phyloP scores from a whole-genome alignment of 257 asterid genomes.

The Asclepias syriaca region DNA sequence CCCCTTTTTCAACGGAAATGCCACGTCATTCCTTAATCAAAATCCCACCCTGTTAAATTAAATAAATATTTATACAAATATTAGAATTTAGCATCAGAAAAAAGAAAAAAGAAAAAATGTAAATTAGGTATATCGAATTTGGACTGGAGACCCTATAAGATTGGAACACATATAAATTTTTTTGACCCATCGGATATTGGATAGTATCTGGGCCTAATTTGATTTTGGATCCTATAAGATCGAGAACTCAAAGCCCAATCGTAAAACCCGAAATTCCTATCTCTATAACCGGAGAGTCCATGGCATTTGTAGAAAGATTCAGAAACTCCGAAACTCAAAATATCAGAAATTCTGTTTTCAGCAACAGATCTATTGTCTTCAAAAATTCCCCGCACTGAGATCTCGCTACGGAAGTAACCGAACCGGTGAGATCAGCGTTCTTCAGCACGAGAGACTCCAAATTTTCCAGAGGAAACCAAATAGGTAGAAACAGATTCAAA shows the following conservation, averaged over 20 bases:
- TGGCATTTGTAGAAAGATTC: conserved; percentile 60
- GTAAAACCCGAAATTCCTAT: conserved; percentile 16
- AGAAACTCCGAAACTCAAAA: conserved; percentile 43
- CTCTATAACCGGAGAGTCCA: conserved; percentile 43
- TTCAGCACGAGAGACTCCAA: conserved; percentile 63
- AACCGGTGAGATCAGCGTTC: conserved; percentile 53
- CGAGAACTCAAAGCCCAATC: conserved; percentile 42
- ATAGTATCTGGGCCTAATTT: no score
- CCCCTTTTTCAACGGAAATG: background rate
- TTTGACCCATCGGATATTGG: no score
- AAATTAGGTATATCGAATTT: no score
- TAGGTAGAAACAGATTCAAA: conserved; percentile 39
- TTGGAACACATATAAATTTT: no score
- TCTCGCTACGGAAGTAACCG: conserved; percentile 36
- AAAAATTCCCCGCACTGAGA: conserved; percentile 38
- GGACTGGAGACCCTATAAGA: no score
- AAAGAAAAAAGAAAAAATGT: no score
- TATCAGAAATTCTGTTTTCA: conserved; percentile 53
- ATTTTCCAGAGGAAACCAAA: conserved; percentile 38
- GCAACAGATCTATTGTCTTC: conserved; percentile 61
- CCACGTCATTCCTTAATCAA: background rate
- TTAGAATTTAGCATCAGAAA: no score
- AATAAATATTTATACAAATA: no score
- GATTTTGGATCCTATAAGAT: conserved; percentile 13
- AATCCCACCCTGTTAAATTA: no score